Evolutionary conservation across 2,329 filamentous ascomycete genomes (phyloP).

Genomic region (Fusarium ramigenum): DNA sequence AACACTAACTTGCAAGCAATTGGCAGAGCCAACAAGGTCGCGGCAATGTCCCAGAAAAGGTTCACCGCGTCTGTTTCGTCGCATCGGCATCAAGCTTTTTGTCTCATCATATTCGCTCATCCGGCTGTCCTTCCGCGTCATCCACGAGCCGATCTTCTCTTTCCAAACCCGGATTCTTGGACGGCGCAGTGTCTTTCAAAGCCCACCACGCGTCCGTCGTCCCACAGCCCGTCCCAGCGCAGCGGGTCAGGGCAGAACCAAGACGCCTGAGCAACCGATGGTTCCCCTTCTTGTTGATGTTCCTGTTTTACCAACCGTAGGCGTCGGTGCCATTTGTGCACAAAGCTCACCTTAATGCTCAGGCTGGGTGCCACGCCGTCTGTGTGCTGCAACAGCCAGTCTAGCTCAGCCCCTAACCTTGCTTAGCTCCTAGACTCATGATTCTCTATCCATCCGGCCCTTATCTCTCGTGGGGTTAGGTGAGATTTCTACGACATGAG

Average conservation of each 20-base stretch:
- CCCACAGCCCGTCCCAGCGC: constrained; percentile 27
- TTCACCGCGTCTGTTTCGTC: constrained; percentile 37
- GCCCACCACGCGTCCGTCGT: constrained; percentile 25
- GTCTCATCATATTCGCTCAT: constrained; percentile 31
- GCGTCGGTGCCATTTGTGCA: constrained; percentile 1
- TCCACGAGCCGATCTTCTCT: constrained; percentile 19
- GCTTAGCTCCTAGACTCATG: constrained; percentile 25
- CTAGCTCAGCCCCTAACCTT: constrained; percentile 13
- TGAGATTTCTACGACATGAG: neutral
- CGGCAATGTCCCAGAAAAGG: constrained; percentile 27
- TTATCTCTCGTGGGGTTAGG: constrained; percentile 36
- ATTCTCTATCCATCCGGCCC: constrained; percentile 34
- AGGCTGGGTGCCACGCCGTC: constrained; percentile 37
- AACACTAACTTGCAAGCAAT: constrained; percentile 21
- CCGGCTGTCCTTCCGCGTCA: constrained; percentile 20
- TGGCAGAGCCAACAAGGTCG: constrained; percentile 37
- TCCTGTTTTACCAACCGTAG: constrained; percentile 4
- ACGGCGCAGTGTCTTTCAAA: constrained; percentile 11
- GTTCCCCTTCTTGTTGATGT: constrained; percentile 9
- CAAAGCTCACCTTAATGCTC: constrained; percentile 27
- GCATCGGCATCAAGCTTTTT: constrained; percentile 31
- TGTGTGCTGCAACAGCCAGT: constrained; percentile 37
- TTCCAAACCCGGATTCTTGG: constrained; percentile 5
- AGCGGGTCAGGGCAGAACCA: constrained; percentile 32
- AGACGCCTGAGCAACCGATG: constrained; percentile 14